Conservation (phyloP, 2,329 filamentous ascomycete genomes). For the Calonectria honghensis region DNA sequence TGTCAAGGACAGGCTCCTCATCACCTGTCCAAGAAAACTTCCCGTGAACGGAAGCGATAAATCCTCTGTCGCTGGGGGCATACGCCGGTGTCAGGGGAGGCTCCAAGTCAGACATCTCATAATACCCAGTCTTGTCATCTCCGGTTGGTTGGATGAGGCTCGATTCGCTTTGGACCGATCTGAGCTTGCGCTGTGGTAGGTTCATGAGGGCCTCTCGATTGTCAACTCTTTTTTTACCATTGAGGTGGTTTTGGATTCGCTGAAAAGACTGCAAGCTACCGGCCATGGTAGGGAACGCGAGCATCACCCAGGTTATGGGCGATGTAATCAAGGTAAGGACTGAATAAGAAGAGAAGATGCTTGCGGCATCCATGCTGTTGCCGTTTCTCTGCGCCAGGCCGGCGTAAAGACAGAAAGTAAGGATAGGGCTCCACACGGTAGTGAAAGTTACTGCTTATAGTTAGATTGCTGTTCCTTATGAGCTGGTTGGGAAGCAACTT, state of each 20-base stretch:
- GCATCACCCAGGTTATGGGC: slow-evolving; percentile 48
- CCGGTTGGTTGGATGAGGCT: neutral
- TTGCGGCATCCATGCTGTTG: slow-evolving; percentile 39
- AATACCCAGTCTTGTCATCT: slow-evolving; percentile 17
- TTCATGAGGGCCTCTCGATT: slow-evolving; percentile 34
- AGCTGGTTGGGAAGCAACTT: slow-evolving; percentile 21
- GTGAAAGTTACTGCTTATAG: slow-evolving; percentile 38
- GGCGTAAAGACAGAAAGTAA: slow-evolving; percentile 49
- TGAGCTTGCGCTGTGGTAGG: neutral
- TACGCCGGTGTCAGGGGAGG: slow-evolving; percentile 1
- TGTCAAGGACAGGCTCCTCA: slow-evolving; percentile 23
- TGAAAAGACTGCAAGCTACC: slow-evolving; percentile 49
- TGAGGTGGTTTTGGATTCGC: slow-evolving; percentile 54
- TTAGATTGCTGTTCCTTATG: slow-evolving; percentile 8
- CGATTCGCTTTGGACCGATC: slow-evolving; percentile 21
- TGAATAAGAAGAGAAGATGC: slow-evolving; percentile 48
- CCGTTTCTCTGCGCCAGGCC: slow-evolving; percentile 37
- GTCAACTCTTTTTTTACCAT: slow-evolving; percentile 45
- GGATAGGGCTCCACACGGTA: slow-evolving; percentile 47
- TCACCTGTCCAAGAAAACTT: slow-evolving; percentile 27
- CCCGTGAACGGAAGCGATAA: slow-evolving; percentile 26
- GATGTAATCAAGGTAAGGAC: slow-evolving; percentile 49
- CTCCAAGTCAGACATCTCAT: slow-evolving; percentile 32
- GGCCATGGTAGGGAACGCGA: slow-evolving; percentile 46
- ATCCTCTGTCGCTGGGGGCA: neutral